phyloP scores from a whole-genome alignment of 208 protist species.

The Acanthamoeba healyi region DNA sequence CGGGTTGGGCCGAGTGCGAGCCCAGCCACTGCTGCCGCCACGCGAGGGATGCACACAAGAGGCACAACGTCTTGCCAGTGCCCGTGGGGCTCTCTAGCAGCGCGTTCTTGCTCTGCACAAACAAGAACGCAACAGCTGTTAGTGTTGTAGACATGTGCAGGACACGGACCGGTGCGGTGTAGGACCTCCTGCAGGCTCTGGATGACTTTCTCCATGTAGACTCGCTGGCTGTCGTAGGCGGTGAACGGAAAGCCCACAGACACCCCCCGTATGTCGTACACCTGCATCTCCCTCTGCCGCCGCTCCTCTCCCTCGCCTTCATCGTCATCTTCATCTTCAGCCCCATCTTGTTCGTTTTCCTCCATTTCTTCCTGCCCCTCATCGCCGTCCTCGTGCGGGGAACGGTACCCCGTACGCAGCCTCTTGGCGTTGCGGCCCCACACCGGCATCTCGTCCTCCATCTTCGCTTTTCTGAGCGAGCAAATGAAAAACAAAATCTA shows the following conservation, averaged over 20 bases:
- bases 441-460: background rate
- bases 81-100: slow-evolving; percentile 98
- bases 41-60: slow-evolving; percentile 96
- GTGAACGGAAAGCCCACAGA: slow-evolving; percentile 93
- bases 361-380: background rate
- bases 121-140: no score
- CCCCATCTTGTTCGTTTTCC: no score
- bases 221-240: slow-evolving; percentile 95
- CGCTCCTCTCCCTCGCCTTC: slow-evolving; percentile 17
- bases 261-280: slow-evolving; percentile 82
- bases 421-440: slow-evolving; percentile 13
- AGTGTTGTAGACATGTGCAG: no score
- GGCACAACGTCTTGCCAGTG: slow-evolving; percentile 98
- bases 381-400: background rate
- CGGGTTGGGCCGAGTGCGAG: background rate
- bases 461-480: background rate
- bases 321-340: slow-evolving; percentile 29
- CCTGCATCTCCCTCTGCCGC: slow-evolving; percentile 18
- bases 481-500: no score
- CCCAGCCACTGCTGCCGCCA: slow-evolving; percentile 89
- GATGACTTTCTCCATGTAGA: slow-evolving; percentile 96
- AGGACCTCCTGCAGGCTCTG: slow-evolving; percentile 90
- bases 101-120: slow-evolving; percentile 90
- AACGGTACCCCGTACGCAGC: background rate
- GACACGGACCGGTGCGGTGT: no score